phyloP scores from a whole-genome alignment of 805 yeast genomes.

The Lipomyces sp. region DNA sequence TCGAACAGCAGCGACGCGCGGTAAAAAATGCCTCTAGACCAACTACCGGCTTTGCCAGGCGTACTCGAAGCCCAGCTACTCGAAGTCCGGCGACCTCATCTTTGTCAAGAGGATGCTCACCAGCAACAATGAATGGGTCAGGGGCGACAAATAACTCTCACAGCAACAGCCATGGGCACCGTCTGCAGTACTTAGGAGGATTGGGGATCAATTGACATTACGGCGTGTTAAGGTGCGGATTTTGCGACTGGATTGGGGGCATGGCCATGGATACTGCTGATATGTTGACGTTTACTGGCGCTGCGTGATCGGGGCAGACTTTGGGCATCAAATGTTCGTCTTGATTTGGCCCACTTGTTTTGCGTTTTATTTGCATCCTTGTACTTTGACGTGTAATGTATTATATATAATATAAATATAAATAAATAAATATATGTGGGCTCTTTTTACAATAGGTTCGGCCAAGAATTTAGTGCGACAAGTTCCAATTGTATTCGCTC shows the following conservation, averaged over 20 bases:
- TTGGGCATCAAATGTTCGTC: background rate
- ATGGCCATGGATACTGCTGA: background rate
- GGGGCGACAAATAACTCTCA: background rate
- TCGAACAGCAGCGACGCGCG: conserved; percentile 32
- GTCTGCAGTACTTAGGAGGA: conserved; percentile 27
- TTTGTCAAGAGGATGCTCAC: conserved; percentile 24
- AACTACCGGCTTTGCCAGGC: conserved; percentile 23
- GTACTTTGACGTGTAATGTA: background rate
- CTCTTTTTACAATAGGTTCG: no score
- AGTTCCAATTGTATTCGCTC: no score
- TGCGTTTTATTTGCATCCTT: background rate
- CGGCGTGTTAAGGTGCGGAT: background rate
- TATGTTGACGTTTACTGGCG: background rate
- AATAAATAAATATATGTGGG: no score
- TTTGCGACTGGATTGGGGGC: background rate
- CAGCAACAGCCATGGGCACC: conserved; percentile 23
- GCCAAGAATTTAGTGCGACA: no score
- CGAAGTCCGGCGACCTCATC: conserved; percentile 27
- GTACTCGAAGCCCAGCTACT: conserved; percentile 30
- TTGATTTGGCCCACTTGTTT: no score
- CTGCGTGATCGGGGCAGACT: background rate
- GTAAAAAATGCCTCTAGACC: conserved; percentile 33
- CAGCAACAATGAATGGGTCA: conserved; percentile 12
- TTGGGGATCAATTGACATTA: background rate
- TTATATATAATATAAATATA: no score